A percentile compares a stretch with the other conserved stretches of the same genome.
Evolutionary conservation across 495 filamentous ascomycete genomes (phyloP).

Genomic region (Schizothecium vesticola): DNA sequence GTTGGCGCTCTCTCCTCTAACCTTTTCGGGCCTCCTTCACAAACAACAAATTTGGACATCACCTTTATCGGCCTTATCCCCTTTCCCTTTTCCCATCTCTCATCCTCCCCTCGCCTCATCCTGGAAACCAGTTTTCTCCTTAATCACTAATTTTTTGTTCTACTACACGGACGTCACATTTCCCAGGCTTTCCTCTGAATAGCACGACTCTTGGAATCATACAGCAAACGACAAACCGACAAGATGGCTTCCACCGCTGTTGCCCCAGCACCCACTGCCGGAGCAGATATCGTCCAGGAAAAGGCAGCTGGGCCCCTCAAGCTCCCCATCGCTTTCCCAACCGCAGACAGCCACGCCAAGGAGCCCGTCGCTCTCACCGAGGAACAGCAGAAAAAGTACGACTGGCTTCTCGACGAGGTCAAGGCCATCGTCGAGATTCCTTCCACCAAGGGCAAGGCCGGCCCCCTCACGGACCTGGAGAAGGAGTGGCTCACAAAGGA

Average conservation of each 20-base stretch:
- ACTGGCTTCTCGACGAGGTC: slow-evolving; percentile 60
- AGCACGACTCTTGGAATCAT: not conserved
- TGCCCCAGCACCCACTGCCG: slow-evolving; percentile 6
- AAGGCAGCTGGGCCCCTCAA: slow-evolving; percentile 48
- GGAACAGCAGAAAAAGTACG: slow-evolving; percentile 83
- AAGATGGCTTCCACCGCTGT: slow-evolving; percentile 29
- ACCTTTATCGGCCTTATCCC: not conserved
- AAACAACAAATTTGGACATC: not conserved
- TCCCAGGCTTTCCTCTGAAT: not conserved
- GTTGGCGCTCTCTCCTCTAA: not conserved
- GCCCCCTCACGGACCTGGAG: slow-evolving; percentile 71
- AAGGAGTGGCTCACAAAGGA: slow-evolving; percentile 86
- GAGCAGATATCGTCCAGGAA: slow-evolving; percentile 35
- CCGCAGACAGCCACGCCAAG: slow-evolving; percentile 49
- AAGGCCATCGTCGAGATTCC: slow-evolving; percentile 68
- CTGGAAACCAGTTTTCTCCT: not conserved
- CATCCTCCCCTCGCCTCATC: not conserved
- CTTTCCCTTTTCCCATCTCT: not conserved
- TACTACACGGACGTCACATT: not conserved
- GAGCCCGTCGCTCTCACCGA: slow-evolving; percentile 52
- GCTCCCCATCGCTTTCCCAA: slow-evolving; percentile 64
- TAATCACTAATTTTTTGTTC: not conserved
- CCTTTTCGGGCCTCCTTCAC: not conserved
- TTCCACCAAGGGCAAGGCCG: slow-evolving; percentile 53
- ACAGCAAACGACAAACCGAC: not conserved